A percentile compares a stretch with the other conserved stretches of the same genome.
phyloP scores from a whole-genome alignment of 257 asterid species.

The Striga asiatica region DNA sequence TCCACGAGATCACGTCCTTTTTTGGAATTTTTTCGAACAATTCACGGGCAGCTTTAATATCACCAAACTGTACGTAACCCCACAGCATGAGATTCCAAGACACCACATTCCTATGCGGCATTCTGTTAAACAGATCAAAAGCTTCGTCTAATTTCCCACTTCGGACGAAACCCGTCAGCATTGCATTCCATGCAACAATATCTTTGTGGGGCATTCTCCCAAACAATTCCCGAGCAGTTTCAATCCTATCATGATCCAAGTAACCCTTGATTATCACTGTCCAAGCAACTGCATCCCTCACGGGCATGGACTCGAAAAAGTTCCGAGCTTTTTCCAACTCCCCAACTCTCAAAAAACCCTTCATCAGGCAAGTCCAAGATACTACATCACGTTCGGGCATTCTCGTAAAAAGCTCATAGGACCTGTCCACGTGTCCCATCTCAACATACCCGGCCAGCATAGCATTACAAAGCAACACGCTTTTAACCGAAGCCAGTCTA shows the following conservation, averaged over 20 bases:
- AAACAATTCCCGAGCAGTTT: conserved; percentile 43
- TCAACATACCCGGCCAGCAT: conserved; percentile 48
- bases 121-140: conserved; percentile 31
- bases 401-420: conserved; percentile 29
- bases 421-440: conserved; percentile 20
- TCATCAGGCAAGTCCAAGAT: conserved; percentile 69
- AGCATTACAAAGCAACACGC: conserved; percentile 34
- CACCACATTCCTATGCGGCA: conserved; percentile 38
- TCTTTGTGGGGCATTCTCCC: conserved; percentile 47
- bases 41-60: conserved; percentile 24
- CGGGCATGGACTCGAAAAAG: conserved; percentile 56
- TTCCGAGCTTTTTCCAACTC: conserved; percentile 42
- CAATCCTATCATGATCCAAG: conserved; percentile 33
- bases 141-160: conserved; percentile 36
- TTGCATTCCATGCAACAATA: conserved; percentile 61
- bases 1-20: conserved; percentile 56
- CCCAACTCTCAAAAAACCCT: conserved; percentile 44
- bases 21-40: conserved; percentile 45
- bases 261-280: conserved; percentile 71
- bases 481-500: conserved; percentile 27
- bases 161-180: conserved; percentile 48
- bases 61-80: conserved; percentile 44
- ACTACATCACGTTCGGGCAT: conserved; percentile 41
- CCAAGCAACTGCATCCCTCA: conserved; percentile 65
- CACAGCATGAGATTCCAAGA: conserved; percentile 59